phyloP scores from a whole-genome alignment of 116 monocot species.

The Papilionanthe hybrid region DNA sequence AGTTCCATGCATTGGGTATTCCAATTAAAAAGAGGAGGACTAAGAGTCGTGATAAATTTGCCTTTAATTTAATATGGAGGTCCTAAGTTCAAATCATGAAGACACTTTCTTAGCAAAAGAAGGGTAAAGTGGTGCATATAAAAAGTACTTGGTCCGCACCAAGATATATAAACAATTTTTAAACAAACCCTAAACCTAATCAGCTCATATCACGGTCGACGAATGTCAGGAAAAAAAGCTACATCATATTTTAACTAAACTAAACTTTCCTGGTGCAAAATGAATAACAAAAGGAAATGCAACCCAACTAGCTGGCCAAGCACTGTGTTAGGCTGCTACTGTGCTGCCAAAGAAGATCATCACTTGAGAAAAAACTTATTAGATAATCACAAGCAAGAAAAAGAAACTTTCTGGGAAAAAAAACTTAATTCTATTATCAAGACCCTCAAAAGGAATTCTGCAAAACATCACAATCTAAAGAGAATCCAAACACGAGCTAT shows the following conservation, averaged over 20 bases:
- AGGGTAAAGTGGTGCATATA: too few species aligned
- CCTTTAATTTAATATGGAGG: too few species aligned
- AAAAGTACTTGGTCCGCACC: too few species aligned
- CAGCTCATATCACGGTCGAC: too few species aligned
- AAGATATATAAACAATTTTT: too few species aligned
- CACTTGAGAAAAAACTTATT: background rate
- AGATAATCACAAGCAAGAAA: background rate
- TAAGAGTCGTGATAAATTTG: too few species aligned
- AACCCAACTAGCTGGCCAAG: background rate
- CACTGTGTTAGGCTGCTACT: background rate
- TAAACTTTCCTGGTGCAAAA: background rate
- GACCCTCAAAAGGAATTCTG: background rate
- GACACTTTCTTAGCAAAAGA: too few species aligned
- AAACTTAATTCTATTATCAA: background rate
- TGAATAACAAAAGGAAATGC: background rate
- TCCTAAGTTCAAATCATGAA: too few species aligned
- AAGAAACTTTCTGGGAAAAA: background rate
- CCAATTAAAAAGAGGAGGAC: background rate
- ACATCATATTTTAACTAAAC: too few species aligned
- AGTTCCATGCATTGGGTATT: background rate
- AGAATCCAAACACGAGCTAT: background rate
- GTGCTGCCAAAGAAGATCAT: background rate
- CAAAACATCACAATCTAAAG: slow-evolving; percentile 1
- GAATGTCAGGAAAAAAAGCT: too few species aligned
- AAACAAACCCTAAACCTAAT: too few species aligned